These are phyloP conservation scores for Acanthamoeba triangularis DNA, from an alignment of 208 protist genomes.

Conservation along the genomic window DNA sequence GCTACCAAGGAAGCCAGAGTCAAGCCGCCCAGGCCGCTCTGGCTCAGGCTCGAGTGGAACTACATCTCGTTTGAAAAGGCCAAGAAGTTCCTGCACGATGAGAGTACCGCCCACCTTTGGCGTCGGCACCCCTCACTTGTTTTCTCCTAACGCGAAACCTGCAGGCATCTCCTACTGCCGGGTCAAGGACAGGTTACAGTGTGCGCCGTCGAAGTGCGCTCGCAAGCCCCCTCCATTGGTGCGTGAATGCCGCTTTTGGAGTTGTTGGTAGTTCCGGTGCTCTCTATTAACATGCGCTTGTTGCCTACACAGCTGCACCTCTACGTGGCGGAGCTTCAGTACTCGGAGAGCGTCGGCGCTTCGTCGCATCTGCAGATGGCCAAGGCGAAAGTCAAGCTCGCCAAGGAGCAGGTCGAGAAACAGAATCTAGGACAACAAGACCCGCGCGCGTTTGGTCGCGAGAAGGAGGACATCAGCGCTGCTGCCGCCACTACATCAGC, in stretches of 20 bases:
- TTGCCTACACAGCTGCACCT: not conserved
- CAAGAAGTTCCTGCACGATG: not conserved
- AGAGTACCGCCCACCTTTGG: not conserved
- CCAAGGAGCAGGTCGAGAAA: not conserved
- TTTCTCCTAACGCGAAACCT: not conserved
- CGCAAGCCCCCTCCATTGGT: not conserved
- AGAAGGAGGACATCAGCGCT: not conserved
- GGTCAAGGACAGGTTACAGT: slow-evolving; percentile 10
- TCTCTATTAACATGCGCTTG: not conserved
- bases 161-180: not conserved
- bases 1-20: not conserved
- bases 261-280: not conserved
- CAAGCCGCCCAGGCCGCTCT: not conserved
- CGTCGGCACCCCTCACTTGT: no score
- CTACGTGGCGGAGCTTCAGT: slow-evolving; percentile 28
- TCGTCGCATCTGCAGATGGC: slow-evolving; percentile 15
- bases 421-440: not conserved
- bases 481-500: no score
- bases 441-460: not conserved
- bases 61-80: slow-evolving; percentile 24
- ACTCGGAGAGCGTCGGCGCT: slow-evolving; percentile 13
- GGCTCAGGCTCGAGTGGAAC: slow-evolving; percentile 39
- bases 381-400: not conserved
- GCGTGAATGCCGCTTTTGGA: not conserved
- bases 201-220: slow-evolving; percentile 2